phyloP scores from a whole-genome alignment of 805 yeast genomes.

The Candida tallmaniae region DNA sequence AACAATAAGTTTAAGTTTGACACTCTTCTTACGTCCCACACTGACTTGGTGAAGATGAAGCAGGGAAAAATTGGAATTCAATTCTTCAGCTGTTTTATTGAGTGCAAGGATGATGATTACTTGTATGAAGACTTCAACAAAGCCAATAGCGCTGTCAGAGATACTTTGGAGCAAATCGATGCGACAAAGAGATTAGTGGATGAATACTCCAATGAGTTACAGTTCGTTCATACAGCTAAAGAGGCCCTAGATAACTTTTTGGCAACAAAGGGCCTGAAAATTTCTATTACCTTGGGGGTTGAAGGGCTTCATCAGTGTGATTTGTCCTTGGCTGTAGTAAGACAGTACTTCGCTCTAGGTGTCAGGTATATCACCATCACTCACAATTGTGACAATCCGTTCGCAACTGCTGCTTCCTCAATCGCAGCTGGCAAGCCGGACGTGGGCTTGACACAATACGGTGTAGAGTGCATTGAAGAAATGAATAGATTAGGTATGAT shows the following conservation, averaged over 20 bases:
- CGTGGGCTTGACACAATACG: constrained; percentile 39
- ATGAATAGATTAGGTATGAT: constrained; percentile 53
- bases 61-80: constrained; percentile 47
- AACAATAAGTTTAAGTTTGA: constrained; percentile 27
- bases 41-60: constrained; percentile 39
- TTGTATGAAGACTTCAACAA: constrained; percentile 42
- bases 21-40: constrained; percentile 33
- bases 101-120: constrained; percentile 38
- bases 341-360: constrained; percentile 47
- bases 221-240: constrained; percentile 36
- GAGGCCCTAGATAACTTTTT: constrained; percentile 42
- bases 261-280: constrained; percentile 2
- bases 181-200: constrained; percentile 42
- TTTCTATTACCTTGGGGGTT: constrained; percentile 41
- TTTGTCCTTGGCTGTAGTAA: constrained; percentile 43
- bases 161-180: constrained; percentile 52
- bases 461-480: constrained; percentile 38
- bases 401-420: constrained; percentile 51
- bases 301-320: constrained; percentile 55
- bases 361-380: constrained; percentile 52
- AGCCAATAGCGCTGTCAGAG: constrained; percentile 43
- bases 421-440: constrained; percentile 43
- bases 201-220: constrained; percentile 28
- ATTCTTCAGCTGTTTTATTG: constrained; percentile 48
- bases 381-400: constrained; percentile 55